These are phyloP conservation scores for Aureobasidium lini DNA, from an alignment of 2,329 filamentous ascomycete genomes.

Conservation along the genomic window DNA sequence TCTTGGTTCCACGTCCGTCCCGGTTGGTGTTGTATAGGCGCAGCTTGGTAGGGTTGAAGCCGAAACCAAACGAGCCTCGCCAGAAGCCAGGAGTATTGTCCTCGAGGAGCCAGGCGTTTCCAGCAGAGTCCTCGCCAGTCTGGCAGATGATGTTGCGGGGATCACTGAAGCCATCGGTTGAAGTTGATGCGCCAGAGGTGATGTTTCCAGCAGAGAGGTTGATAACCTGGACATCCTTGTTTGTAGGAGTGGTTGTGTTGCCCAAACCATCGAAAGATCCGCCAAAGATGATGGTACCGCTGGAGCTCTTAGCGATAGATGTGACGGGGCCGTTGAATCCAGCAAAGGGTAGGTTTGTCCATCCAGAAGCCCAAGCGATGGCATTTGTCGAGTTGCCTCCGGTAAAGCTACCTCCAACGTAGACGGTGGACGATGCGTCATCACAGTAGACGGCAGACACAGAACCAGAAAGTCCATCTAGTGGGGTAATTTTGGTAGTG, in stretches of 20 bases:
- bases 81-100: slow-evolving; percentile 73
- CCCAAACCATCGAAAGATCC: slow-evolving; percentile 83
- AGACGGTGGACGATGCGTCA: slow-evolving; percentile 66
- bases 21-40: slow-evolving; percentile 81
- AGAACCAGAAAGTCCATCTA: slow-evolving; percentile 73
- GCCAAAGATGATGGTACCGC: slow-evolving; percentile 85
- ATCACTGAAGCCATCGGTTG: slow-evolving; percentile 59
- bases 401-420: slow-evolving; percentile 81
- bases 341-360: slow-evolving; percentile 76
- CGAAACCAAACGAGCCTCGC: slow-evolving; percentile 75
- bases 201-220: slow-evolving; percentile 77
- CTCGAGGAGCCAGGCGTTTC: slow-evolving; percentile 73
- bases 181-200: slow-evolving; percentile 55
- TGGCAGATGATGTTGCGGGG: slow-evolving; percentile 80
- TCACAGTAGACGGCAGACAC: slow-evolving; percentile 83
- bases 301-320: slow-evolving; percentile 71
- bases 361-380: slow-evolving; percentile 70
- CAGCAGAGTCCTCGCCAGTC: slow-evolving; percentile 57
- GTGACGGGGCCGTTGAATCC: slow-evolving; percentile 91
- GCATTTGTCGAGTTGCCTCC: slow-evolving; percentile 81
- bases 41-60: slow-evolving; percentile 79
- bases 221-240: slow-evolving; percentile 68
- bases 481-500: slow-evolving; percentile 60
- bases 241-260: slow-evolving; percentile 62
- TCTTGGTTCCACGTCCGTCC: slow-evolving; percentile 74